Evolutionary conservation across 768 basidiomycete genomes (phyloP).

Genomic region (Auriscalpium vulgare): DNA sequence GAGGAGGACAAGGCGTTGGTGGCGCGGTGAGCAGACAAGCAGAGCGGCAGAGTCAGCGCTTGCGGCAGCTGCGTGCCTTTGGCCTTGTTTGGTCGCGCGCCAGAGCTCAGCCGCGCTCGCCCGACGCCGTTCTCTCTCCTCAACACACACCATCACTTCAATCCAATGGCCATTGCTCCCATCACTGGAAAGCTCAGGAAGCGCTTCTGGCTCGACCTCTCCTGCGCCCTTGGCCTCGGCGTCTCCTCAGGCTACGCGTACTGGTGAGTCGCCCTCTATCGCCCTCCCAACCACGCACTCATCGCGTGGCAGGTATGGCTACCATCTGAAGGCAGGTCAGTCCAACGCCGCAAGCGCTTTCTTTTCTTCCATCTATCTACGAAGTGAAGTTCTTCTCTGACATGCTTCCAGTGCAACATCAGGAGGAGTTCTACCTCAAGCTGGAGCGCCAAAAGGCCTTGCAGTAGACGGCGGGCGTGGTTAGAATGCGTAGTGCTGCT

Average conservation of each 20-base stretch:
- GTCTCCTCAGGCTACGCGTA: constrained; percentile 66
- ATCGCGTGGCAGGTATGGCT: constrained; percentile 59
- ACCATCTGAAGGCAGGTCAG: constrained; percentile 72
- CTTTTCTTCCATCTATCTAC: background rate
- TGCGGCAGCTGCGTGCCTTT: constrained; percentile 17
- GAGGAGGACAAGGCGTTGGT: constrained; percentile 5
- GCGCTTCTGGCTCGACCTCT: constrained; percentile 80
- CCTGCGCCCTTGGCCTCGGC: constrained; percentile 70
- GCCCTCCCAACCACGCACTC: constrained; percentile 14
- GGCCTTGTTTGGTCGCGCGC: constrained; percentile 12
- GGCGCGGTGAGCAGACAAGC: constrained; percentile 5
- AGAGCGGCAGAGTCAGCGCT: background rate
- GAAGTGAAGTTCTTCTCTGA: constrained; percentile 10
- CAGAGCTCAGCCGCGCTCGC: background rate
- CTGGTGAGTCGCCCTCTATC: constrained; percentile 53
- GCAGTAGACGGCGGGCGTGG: constrained; percentile 8
- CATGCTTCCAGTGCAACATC: constrained; percentile 55
- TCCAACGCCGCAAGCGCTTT: background rate
- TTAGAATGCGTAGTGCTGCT: too few species aligned
- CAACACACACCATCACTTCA: constrained; percentile 21
- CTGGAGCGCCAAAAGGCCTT: constrained; percentile 54
- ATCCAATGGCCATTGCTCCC: constrained; percentile 75
- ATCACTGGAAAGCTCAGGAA: constrained; percentile 94
- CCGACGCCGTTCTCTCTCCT: constrained; percentile 13
- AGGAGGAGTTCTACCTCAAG: constrained; percentile 83